Evolutionary conservation across 257 asterid genomes (phyloP).

Genomic region (Henckelia pumila): DNA sequence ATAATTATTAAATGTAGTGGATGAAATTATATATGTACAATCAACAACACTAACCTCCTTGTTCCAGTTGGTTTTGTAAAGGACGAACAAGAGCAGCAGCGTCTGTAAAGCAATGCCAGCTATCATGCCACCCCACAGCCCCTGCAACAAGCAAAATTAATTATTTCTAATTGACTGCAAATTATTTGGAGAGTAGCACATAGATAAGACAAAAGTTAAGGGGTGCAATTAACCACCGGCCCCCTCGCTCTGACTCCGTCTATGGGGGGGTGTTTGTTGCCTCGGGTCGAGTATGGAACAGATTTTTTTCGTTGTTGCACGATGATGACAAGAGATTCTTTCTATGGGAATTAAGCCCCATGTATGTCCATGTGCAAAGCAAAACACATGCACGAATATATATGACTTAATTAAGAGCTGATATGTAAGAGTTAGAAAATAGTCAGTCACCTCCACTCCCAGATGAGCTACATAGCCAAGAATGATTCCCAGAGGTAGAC

Average conservation of each 20-base stretch:
- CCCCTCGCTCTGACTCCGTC: no score
- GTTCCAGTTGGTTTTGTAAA: constrained; percentile 67
- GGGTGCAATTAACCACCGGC: no score
- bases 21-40: background rate
- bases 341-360: no score
- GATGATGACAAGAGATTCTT: no score
- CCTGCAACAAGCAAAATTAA: background rate
- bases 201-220: no score
- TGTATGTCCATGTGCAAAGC: no score
- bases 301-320: no score
- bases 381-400: background rate
- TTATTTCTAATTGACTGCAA: no score
- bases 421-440: background rate
- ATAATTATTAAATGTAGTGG: no score
- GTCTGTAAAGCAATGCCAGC: constrained; percentile 73
- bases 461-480: constrained; percentile 61
- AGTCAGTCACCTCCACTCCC: constrained; percentile 60
- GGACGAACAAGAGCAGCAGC: constrained; percentile 48
- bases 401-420: background rate
- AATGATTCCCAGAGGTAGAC: constrained; percentile 60
- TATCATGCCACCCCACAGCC: constrained; percentile 70
- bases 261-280: no score
- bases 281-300: no score
- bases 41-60: constrained; percentile 45
- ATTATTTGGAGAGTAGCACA: no score